Evolutionary conservation across 345 rosid species (phyloP).

Genomic region (Populus alba): DNA sequence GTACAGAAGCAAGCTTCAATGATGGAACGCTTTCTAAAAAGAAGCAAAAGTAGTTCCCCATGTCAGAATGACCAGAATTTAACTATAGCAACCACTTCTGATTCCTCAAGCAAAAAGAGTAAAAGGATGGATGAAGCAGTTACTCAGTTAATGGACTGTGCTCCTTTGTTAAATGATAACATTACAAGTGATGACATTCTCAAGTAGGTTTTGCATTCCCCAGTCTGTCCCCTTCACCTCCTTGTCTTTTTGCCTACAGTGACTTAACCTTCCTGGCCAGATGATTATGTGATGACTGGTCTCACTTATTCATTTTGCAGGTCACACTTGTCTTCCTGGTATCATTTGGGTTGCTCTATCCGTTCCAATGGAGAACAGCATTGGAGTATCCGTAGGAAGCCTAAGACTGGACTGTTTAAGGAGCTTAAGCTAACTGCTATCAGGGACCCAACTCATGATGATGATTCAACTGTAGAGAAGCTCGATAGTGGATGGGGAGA

Average conservation of each 20-base stretch:
- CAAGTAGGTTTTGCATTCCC: constrained; percentile 42
- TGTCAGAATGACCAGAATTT: constrained; percentile 35
- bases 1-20: constrained; percentile 83
- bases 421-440: constrained; percentile 60
- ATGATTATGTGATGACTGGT: background rate
- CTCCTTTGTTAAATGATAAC: constrained; percentile 50
- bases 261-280: background rate
- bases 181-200: constrained; percentile 45
- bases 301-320: constrained; percentile 39
- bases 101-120: constrained; percentile 20
- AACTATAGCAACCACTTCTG: constrained; percentile 20
- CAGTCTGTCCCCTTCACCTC: background rate
- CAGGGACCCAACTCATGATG: constrained; percentile 36
- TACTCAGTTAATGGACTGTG: constrained; percentile 50
- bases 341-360: constrained; percentile 41
- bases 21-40: constrained; percentile 83
- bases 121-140: constrained; percentile 41
- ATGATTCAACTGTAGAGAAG: constrained; percentile 50
- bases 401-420: constrained; percentile 62
- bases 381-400: constrained; percentile 78
- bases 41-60: constrained; percentile 41
- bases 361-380: constrained; percentile 43
- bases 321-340: constrained; percentile 76
- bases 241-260: background rate
- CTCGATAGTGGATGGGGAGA: constrained; percentile 48